Base-by-base conservation (phyloP, 2,329 filamentous ascomycete genomes). In the Xylariaceae sp. region DNA sequence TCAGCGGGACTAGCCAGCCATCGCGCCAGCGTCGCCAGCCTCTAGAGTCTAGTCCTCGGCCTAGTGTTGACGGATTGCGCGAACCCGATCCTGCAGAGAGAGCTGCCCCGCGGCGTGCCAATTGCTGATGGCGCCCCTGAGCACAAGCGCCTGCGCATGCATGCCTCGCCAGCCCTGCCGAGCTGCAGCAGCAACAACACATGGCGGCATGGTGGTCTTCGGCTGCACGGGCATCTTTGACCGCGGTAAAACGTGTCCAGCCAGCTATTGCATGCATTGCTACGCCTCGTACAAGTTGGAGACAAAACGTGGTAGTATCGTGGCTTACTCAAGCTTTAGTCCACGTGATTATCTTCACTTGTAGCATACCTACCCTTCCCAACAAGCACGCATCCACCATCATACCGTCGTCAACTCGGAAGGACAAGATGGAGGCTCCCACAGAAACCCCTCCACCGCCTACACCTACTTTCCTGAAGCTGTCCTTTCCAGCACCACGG, bases 401-500 rank as follows among this genome's bases (percentile, higher is more conserved):
- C 11, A 22, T 44, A 16, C 5, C 13, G 36, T 42, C 33, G 42
- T 16, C 13, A 14, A 5, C 11, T 3, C 6, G 31, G 16, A 53
- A 28, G 19, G 6, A 17, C 31, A 50, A 13, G 43, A 63, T 44
- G 53, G 58, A 42, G 55, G 45, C 54, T 57, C 65, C 54, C 48
- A 73, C 63, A 53, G 63, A 60, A 31, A 68, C 64, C n/a, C 59
- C 61, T 17, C 65, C 68, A 10, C 68, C 67, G 16, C 61, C 67
- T 39, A 66, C 67, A 1, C 64, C 66, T 9, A 57, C 56, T 10
- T 69, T 68, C 47, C 65, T 69, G n/a, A 64, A 57, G 48, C 57
- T 68, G 31, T 72, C 72, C 5, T 75, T 71, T 31, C 74, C 74
- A 12, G 66, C 73, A 31, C 68, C 71, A 6, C 67, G 70, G 7